Evolutionary conservation across 2,329 filamentous ascomycete species (phyloP).

Genomic region (Fusarium compactum): DNA sequence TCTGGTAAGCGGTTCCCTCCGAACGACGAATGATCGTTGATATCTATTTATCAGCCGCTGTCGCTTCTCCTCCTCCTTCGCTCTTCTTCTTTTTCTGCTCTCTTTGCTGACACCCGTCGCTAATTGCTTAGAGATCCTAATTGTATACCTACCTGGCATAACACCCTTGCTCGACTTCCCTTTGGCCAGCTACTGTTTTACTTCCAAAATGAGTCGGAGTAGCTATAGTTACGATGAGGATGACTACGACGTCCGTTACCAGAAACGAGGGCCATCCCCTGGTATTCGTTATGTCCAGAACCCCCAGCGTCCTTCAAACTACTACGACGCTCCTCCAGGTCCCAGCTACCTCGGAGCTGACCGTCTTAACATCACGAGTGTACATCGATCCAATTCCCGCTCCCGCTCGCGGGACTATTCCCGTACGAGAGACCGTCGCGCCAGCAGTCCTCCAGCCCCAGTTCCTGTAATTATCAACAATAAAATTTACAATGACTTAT

Average conservation of each 20-base stretch:
- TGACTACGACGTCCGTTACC: slow-evolving; percentile 65
- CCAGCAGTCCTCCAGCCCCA: slow-evolving; percentile 55
- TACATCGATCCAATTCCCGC: slow-evolving; percentile 51
- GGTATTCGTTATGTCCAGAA: slow-evolving; percentile 62
- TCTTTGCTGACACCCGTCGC: neutral
- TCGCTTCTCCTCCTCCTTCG: slow-evolving; percentile 9
- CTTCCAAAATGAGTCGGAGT: slow-evolving; percentile 46
- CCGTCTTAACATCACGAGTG: slow-evolving; percentile 57
- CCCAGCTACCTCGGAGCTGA: slow-evolving; percentile 61
- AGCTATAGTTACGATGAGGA: slow-evolving; percentile 65
- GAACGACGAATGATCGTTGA: slow-evolving; percentile 4
- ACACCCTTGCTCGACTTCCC: neutral
- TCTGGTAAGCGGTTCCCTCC: slow-evolving; percentile 14
- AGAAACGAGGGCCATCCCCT: slow-evolving; percentile 56
- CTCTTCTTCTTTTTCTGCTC: slow-evolving; percentile 1
- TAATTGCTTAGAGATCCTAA: neutral
- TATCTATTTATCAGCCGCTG: slow-evolving; percentile 11
- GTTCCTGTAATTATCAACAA: slow-evolving; percentile 69
- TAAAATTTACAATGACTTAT: slow-evolving; percentile 63
- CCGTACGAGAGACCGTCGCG: slow-evolving; percentile 61
- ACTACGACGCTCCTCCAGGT: slow-evolving; percentile 56
- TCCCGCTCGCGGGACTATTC: slow-evolving; percentile 56
- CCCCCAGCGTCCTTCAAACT: slow-evolving; percentile 52
- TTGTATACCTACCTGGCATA: too few species aligned
- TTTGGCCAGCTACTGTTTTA: neutral